phyloP scores from a whole-genome alignment of 345 rosid species.

The Brassica carinata region DNA sequence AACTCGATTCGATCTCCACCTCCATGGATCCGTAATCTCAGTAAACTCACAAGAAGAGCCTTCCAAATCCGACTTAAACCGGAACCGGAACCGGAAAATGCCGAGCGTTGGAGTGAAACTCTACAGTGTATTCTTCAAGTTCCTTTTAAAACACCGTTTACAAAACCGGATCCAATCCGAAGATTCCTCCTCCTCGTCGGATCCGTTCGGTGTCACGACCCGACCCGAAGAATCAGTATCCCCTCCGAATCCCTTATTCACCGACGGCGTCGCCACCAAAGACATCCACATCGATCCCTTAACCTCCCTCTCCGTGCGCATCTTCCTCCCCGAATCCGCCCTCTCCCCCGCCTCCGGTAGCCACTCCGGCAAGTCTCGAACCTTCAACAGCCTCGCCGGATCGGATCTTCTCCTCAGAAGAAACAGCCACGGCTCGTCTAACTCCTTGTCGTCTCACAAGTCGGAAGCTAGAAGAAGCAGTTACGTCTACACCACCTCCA shows the following conservation, averaged over 20 bases:
- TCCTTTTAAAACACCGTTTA: constrained; percentile 75
- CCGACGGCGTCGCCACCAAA: constrained; percentile 92
- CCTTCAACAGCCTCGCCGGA: constrained; percentile 30
- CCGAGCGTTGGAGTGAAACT: constrained; percentile 85
- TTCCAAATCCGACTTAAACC: not conserved
- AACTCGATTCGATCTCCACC: constrained; percentile 28
- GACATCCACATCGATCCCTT: constrained; percentile 94
- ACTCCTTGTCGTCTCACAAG: constrained; percentile 8
- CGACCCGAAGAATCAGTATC: constrained; percentile 80
- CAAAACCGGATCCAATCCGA: constrained; percentile 73
- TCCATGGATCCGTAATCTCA: constrained; percentile 29
- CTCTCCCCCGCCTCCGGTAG: constrained; percentile 38
- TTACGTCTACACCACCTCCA: constrained; percentile 47
- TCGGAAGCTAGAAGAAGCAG: constrained; percentile 55
- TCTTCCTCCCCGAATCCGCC: constrained; percentile 88
- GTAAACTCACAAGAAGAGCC: not conserved
- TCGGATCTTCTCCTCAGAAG: constrained; percentile 48
- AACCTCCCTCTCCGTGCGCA: constrained; percentile 78
- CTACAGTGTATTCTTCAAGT: constrained; percentile 94
- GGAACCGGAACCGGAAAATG: constrained; percentile 44
- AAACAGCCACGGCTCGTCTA: constrained; percentile 55
- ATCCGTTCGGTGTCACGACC: constrained; percentile 69
- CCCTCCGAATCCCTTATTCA: constrained; percentile 73
- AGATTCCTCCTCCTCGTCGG: constrained; percentile 41
- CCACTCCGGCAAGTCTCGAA: constrained; percentile 37